These are phyloP conservation scores for Citrus inodora DNA, from an alignment of 345 rosid genomes.

Conservation along the genomic window DNA sequence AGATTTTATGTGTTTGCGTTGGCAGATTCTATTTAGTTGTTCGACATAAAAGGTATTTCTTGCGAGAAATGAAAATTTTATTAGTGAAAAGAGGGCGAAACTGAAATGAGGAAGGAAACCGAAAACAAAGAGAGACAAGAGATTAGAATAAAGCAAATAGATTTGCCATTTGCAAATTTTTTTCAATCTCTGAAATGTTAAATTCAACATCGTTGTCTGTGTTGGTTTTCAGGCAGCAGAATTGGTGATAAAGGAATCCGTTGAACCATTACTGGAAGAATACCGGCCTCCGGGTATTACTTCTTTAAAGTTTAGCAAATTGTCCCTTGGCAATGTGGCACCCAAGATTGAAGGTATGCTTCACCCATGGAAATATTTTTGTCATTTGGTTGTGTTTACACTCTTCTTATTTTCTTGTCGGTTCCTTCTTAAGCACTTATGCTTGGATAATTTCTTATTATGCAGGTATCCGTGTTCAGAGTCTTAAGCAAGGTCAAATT, in stretches of 20 bases:
- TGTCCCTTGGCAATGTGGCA: conserved; percentile 90
- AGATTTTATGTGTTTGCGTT: neutral
- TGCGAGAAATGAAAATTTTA: neutral
- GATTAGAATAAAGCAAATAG: neutral
- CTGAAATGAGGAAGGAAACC: neutral
- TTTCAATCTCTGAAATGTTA: neutral
- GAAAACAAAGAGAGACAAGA: neutral
- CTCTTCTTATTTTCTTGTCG: neutral
- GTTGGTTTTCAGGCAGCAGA: conserved; percentile 76
- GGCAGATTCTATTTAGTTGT: neutral
- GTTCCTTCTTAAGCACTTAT: neutral
- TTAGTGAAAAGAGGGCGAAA: neutral
- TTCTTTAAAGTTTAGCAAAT: conserved; percentile 80
- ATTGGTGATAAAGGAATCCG: conserved; percentile 85
- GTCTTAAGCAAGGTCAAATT: conserved; percentile 92
- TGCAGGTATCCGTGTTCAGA: conserved; percentile 96
- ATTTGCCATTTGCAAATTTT: neutral
- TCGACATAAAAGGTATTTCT: neutral
- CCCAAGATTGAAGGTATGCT: conserved; percentile 95
- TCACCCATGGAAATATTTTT: neutral
- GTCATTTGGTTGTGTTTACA: neutral
- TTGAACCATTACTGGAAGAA: conserved; percentile 93
- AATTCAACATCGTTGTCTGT: conserved; percentile 18
- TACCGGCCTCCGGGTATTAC: conserved; percentile 96
- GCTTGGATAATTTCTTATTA: conserved; percentile 18